Evolutionary conservation across 768 basidiomycete genomes (phyloP).

Genomic region (Tylopilus plumbeoviolaceoides): DNA sequence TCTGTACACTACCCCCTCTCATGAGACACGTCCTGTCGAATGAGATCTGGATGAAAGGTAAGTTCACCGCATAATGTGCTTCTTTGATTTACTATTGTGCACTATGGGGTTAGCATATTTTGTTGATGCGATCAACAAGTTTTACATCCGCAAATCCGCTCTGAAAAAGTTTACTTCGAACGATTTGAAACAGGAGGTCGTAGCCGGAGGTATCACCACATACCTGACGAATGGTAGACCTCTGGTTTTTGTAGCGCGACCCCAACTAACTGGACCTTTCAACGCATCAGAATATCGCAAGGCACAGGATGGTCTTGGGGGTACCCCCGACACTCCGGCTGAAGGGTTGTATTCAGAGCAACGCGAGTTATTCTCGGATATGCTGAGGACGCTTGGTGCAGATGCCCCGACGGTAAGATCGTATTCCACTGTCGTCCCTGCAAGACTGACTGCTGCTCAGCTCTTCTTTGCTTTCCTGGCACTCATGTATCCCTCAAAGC

Average conservation of each 20-base stretch:
- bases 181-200: conserved; percentile 19
- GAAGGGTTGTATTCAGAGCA: conserved; percentile 12
- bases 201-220: conserved; percentile 16
- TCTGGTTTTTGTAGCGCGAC: neutral
- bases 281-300: conserved; percentile 7
- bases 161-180: conserved; percentile 7
- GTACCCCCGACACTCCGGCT: conserved; percentile 6
- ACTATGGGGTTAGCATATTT: conserved; percentile 15
- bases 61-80: neutral
- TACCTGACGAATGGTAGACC: conserved; percentile 14
- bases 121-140: conserved; percentile 10
- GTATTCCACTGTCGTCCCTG: neutral
- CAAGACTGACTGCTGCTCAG: conserved; percentile 1
- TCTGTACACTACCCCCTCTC: conserved; percentile 19
- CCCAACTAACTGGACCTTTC: too few relatives aligned
- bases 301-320: conserved; percentile 17
- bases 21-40: neutral
- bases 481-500: conserved; percentile 20
- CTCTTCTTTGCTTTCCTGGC: conserved; percentile 24
- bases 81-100: neutral
- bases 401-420: conserved; percentile 19
- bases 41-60: conserved; percentile 22
- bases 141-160: conserved; percentile 21
- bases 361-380: neutral
- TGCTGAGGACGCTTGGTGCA: conserved; percentile 10